phyloP scores from a whole-genome alignment of 2,329 filamentous ascomycete genomes.

The Cytospora leucostoma region DNA sequence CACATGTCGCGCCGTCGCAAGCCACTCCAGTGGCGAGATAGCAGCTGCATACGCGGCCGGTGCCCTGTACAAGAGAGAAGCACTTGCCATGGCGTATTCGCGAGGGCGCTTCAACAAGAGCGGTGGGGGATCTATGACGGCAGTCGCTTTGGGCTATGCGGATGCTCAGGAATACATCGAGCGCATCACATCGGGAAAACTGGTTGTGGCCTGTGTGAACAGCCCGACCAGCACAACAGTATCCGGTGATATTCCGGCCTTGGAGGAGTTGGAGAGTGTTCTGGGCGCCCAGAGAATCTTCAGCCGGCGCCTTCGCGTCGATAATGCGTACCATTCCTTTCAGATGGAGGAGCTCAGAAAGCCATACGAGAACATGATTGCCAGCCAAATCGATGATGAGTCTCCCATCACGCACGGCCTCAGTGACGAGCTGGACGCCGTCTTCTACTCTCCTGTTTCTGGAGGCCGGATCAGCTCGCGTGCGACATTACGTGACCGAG shows the following conservation, averaged over 20 bases:
- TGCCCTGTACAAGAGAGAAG: neutral
- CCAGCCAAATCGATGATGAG: too few relatives aligned
- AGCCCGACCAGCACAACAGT: conserved; percentile 35
- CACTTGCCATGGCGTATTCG: neutral
- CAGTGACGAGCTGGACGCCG: conserved; percentile 31
- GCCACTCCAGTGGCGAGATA: conserved; percentile 46
- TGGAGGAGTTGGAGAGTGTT: conserved; percentile 29
- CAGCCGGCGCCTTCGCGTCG: conserved; percentile 36
- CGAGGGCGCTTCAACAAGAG: conserved; percentile 23
- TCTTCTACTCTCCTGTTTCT: neutral
- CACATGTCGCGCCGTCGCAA: conserved; percentile 36
- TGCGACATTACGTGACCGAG: neutral
- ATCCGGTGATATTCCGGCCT: conserved; percentile 35
- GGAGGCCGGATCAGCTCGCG: neutral
- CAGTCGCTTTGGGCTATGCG: neutral
- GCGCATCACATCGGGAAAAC: conserved; percentile 2
- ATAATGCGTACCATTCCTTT: conserved; percentile 42
- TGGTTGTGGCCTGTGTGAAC: conserved; percentile 31
- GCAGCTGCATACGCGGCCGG: conserved; percentile 42
- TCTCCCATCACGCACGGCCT: conserved; percentile 31
- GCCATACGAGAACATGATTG: too few relatives aligned
- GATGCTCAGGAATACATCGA: conserved; percentile 4
- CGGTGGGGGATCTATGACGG: conserved; percentile 1
- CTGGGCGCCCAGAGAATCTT: conserved; percentile 32
- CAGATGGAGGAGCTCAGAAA: conserved; percentile 34